Conservation (phyloP, 2,329 filamentous ascomycete species). For the Fusarium torulosum region DNA sequence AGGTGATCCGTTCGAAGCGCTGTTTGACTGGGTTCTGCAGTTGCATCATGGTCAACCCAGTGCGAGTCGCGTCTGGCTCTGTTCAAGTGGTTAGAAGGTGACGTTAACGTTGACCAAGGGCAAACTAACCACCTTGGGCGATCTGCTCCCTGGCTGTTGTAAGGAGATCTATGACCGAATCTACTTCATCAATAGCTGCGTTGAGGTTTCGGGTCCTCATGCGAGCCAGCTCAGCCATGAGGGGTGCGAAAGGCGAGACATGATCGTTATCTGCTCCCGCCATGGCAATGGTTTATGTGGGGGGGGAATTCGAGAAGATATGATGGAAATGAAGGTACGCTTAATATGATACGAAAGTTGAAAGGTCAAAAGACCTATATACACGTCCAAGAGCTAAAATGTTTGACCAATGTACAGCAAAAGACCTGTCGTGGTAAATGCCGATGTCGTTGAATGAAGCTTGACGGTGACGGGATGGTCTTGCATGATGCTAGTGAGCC, state of each 20-base stretch:
- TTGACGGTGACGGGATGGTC: conserved; percentile 27
- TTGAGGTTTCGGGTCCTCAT: conserved; percentile 77
- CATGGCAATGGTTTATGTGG: conserved; percentile 45
- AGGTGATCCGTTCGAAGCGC: conserved; percentile 82
- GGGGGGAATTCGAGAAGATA: neutral
- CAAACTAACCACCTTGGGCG: conserved; percentile 67
- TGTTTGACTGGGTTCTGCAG: conserved; percentile 88
- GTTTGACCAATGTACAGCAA: conserved; percentile 11
- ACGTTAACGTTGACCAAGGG: neutral
- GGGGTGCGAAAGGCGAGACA: conserved; percentile 62
- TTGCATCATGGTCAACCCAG: conserved; percentile 81
- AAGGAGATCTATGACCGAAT: conserved; percentile 84
- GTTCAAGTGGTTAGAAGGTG: conserved; percentile 27
- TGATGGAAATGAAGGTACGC: neutral
- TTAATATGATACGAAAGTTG: neutral
- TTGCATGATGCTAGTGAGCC: conserved; percentile 17
- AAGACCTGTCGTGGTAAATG: conserved; percentile 24
- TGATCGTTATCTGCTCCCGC: conserved; percentile 53
- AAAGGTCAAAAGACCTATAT: neutral
- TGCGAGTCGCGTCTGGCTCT: conserved; percentile 64
- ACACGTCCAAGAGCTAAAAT: conserved; percentile 13
- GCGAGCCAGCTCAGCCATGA: conserved; percentile 81
- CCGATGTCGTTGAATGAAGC: conserved; percentile 40
- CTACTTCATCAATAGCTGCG: conserved; percentile 81
- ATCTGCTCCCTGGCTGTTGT: conserved; percentile 79